phyloP scores from a whole-genome alignment of 2,329 filamentous ascomycete species.

The Daldinia eschscholtzii region DNA sequence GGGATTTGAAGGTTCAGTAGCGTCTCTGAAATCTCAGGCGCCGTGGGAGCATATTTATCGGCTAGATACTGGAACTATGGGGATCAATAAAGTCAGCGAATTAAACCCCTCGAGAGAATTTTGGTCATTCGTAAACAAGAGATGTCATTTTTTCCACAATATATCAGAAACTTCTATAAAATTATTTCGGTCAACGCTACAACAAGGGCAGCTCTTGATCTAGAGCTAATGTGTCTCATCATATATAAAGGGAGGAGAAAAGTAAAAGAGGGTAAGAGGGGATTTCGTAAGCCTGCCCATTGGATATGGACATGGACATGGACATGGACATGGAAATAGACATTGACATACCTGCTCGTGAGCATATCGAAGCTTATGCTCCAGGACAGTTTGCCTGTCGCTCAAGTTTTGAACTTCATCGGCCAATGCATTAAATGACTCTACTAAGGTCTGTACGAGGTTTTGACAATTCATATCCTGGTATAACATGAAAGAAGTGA shows the following conservation, averaged over 20 bases:
- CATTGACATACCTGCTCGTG: slow-evolving; percentile 71
- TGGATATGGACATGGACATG: too few relatives aligned
- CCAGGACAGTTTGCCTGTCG: slow-evolving; percentile 73
- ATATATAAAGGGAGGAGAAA: slow-evolving; percentile 47
- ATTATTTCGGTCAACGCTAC: slow-evolving; percentile 73
- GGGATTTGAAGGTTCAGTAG: slow-evolving; percentile 75
- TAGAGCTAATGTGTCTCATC: slow-evolving; percentile 78
- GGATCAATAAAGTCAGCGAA: slow-evolving; percentile 37
- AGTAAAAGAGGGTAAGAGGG: slow-evolving; percentile 3
- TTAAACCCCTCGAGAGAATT: slow-evolving; percentile 6
- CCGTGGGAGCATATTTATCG: slow-evolving; percentile 75
- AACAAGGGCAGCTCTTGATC: slow-evolving; percentile 76
- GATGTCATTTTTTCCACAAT: slow-evolving; percentile 23
- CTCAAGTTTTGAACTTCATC: slow-evolving; percentile 73
- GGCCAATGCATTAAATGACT: slow-evolving; percentile 74
- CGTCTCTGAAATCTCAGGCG: slow-evolving; percentile 74
- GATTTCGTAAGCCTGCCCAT: not conserved
- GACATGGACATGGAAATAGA: not conserved
- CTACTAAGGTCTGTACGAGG: slow-evolving; percentile 69
- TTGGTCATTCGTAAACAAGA: slow-evolving; percentile 22
- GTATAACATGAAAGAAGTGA: not conserved
- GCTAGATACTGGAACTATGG: slow-evolving; percentile 72
- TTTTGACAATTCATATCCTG: slow-evolving; percentile 58
- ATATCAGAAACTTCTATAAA: slow-evolving; percentile 58
- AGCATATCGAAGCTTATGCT: slow-evolving; percentile 75